Conservation (phyloP, 2,329 filamentous ascomycete species). For the Scolecobasidium constrictum region DNA sequence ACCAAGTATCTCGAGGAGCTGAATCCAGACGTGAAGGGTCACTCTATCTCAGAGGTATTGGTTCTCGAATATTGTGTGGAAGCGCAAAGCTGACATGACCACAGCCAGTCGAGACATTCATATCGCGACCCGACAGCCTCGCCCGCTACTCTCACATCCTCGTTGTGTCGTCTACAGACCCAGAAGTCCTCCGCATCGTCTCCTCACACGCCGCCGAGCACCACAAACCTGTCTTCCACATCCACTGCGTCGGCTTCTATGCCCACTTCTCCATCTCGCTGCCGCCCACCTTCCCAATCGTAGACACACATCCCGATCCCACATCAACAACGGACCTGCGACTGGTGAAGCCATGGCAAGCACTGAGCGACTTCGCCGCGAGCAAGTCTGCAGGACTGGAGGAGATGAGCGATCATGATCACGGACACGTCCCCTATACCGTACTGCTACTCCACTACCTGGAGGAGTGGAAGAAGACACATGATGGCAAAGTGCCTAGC, state of each 20-base stretch:
- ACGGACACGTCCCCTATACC: slow-evolving; percentile 86
- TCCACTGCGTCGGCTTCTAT: slow-evolving; percentile 88
- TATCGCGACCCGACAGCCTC: slow-evolving; percentile 28
- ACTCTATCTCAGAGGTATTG: slow-evolving; percentile 49
- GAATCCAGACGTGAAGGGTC: slow-evolving; percentile 82
- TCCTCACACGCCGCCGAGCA: slow-evolving; percentile 40
- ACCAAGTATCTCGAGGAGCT: slow-evolving; percentile 71
- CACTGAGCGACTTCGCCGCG: slow-evolving; percentile 56
- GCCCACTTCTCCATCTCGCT: slow-evolving; percentile 75
- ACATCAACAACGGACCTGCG: slow-evolving; percentile 77
- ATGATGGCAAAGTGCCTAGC: slow-evolving; percentile 57
- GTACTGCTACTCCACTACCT: slow-evolving; percentile 75
- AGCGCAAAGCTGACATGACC: slow-evolving; percentile 11
- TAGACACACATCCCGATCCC: slow-evolving; percentile 90
- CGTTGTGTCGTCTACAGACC: slow-evolving; percentile 47
- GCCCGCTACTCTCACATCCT: slow-evolving; percentile 49
- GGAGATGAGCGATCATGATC: slow-evolving; percentile 62
- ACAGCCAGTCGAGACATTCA: slow-evolving; percentile 34
- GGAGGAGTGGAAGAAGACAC: slow-evolving; percentile 62
- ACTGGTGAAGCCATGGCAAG: slow-evolving; percentile 75
- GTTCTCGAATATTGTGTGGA: background rate
- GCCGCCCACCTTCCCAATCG: slow-evolving; percentile 74
- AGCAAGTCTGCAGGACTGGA: slow-evolving; percentile 61
- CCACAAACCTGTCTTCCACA: slow-evolving; percentile 64
- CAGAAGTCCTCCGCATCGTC: slow-evolving; percentile 39